Evolutionary conservation across 257 asterid species (phyloP), one percentile per base, ranked within the genome.

Genomic region (Primulina eburnea): DNA sequence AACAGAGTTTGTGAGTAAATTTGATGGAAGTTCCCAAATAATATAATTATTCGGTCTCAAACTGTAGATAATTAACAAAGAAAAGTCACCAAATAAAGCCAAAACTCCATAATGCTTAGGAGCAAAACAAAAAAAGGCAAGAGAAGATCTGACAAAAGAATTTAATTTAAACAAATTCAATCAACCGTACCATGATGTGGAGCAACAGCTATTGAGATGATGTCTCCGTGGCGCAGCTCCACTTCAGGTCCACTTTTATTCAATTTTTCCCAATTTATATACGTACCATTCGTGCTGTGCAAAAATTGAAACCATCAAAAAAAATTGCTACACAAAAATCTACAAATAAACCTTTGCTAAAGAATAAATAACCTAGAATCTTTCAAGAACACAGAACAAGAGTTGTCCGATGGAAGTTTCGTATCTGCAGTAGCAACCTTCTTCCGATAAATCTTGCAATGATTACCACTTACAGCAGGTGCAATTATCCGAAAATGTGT

Each of bases 251-350:
- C 84, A 76, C 77, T 79, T 80, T 88, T 94, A 71, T 47, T 88
- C 89, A 89, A 75, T 82, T 83, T 94, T 71, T 82, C 86, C 93
- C 92, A 88, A 80, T 94, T 94, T 56, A 91, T 72, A 67, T 84
- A 94, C 20, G 99, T 94, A 78, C 99, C 99, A 83, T 94, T 94
- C 55, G 97, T 94, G 87, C 99, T 94, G 89, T 80, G 77, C 76
- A 57, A 64, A 67, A 76, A 73, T 34, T 69, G 64, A 65, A 73
- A 69, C 53, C 57, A 65, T 88, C 70, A 91, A 82, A 77, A 74
- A 67, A 74, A 67, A 38, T 17, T 37, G 53, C 66, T 16, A 64
- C 58, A 32, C 28, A 21, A 71, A 67, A 69, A 70, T 58, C 72
- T 65, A 78, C 38, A 65, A 29, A 7, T 53, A 34, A 71, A 77